A percentile compares a stretch with the other conserved stretches of the same genome.
Evolutionary conservation across 176 grass and related monocot species (phyloP).

Genomic region (Juncus effusus): DNA sequence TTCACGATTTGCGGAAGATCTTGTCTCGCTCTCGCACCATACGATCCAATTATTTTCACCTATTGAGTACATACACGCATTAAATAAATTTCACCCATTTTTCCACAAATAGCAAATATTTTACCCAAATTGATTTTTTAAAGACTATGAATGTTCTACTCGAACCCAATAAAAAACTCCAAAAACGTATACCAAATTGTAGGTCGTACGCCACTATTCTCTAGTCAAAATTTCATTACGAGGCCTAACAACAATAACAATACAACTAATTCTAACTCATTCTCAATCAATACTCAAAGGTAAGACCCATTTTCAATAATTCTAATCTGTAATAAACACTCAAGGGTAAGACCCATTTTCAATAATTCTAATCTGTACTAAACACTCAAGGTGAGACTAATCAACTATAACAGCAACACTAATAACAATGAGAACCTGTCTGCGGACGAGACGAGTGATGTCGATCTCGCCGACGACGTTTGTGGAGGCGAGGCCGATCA

Average conservation of each 20-base stretch:
- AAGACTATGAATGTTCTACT: too few relatives aligned
- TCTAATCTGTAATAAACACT: not conserved
- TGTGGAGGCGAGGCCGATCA: constrained; percentile 88
- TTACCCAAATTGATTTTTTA: too few relatives aligned
- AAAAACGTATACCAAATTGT: too few relatives aligned
- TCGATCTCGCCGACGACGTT: constrained; percentile 79
- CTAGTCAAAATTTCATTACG: not conserved
- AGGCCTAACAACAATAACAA: not conserved
- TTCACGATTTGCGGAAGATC: constrained; percentile 98
- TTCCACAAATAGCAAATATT: not conserved
- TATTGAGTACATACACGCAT: constrained; percentile 20
- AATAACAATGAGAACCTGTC: constrained; percentile 50
- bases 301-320: not conserved
- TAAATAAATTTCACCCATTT: not conserved
- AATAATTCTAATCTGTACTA: not conserved
- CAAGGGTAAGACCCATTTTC: not conserved
- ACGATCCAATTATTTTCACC: constrained; percentile 97
- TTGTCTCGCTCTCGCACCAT: constrained; percentile 94
- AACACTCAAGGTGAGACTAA: not conserved
- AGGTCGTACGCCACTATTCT: not conserved
- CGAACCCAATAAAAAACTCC: too few relatives aligned
- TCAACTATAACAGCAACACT: not conserved
- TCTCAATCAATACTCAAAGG: not conserved
- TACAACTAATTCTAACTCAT: constrained; percentile 8
- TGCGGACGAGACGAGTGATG: constrained; percentile 82